Conservation (phyloP, 2,329 filamentous ascomycete species). For the Rhinocladiella mackenziei region DNA sequence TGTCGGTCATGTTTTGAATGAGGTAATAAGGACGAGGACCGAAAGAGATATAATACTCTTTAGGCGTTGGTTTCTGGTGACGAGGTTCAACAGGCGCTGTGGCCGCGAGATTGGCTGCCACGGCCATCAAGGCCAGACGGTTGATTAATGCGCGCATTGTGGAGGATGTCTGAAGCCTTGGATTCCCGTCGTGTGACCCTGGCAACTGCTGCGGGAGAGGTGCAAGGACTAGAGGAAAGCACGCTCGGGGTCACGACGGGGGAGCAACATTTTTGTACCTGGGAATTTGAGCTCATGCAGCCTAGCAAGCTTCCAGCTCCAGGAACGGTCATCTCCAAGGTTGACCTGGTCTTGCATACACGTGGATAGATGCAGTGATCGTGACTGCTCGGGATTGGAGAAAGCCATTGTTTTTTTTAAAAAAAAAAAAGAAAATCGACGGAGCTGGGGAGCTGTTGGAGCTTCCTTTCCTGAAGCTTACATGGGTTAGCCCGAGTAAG, state of each 20-base stretch:
- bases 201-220: neutral
- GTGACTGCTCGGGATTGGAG: too few species aligned
- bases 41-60: slow-evolving; percentile 48
- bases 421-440: too few species aligned
- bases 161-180: neutral
- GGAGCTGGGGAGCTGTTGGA: neutral
- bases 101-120: slow-evolving; percentile 10
- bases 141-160: slow-evolving; percentile 15
- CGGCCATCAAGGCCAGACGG: slow-evolving; percentile 17
- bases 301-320: too few species aligned
- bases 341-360: too few species aligned
- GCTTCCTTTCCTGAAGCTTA: neutral
- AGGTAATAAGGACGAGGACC: slow-evolving; percentile 64
- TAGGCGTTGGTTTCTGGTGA: slow-evolving; percentile 5
- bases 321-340: too few species aligned
- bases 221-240: too few species aligned
- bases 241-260: too few species aligned
- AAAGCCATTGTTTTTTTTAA: too few species aligned
- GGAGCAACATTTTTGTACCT: too few species aligned
- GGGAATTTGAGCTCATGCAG: too few species aligned
- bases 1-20: slow-evolving; percentile 58
- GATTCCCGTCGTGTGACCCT: neutral
- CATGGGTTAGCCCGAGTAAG: too few species aligned
- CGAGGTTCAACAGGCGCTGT: slow-evolving; percentile 13
- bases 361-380: too few species aligned